Base-by-base conservation (phyloP, 106 monocot species). In the Dioscorea zingiberensis region DNA sequence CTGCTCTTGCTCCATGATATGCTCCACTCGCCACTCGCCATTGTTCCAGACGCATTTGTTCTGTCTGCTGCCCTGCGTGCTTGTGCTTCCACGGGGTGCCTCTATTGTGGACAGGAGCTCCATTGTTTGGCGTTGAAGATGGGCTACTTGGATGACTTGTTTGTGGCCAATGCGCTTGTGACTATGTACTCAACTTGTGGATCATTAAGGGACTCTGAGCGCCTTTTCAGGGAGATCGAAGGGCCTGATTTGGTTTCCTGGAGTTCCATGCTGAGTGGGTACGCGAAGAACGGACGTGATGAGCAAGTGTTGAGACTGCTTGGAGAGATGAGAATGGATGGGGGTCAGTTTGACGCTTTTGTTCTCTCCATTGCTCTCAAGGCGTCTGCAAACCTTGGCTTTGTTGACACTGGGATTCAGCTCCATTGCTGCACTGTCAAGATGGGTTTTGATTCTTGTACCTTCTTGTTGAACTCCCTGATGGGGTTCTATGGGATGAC, bases 161-260 rank as follows among this genome's bases (percentile, higher is more conserved):
- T 76, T 59, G 68, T 81, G 28, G 75, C 75, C 2, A 81, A 81
- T 58, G 81, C 44, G 28, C 67, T 81, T 6, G 62, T 81, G 10
- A 49, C 67, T 7, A 64, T 76, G 71, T 81, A 81, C 22, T 61
- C 81, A 11, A 49, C 30, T 47, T 82, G 77, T 21, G 60, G 69
- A 15, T 69, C 28, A 2, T 19, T 77, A 13, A 8, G 59, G 4
- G 77, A 64, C 55, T 62, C 81, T 3, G 63, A 47, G 47, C 62
- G 16, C 19, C 69, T 77, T 8, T 77, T 81, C 21, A 1, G 19
- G 48, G 48, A 59, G 26, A 76, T 82, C 25, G 18, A 15, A 17
- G 11, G 44, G 25, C 81, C 73, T 3, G 81, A 82, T 72, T 73
- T 77, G 68, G 77, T 77, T 69, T 77, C 81, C 22, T 82, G 81